Evolutionary conservation across 768 basidiomycete genomes (phyloP).

Genomic region (Amylocystis lapponica): DNA sequence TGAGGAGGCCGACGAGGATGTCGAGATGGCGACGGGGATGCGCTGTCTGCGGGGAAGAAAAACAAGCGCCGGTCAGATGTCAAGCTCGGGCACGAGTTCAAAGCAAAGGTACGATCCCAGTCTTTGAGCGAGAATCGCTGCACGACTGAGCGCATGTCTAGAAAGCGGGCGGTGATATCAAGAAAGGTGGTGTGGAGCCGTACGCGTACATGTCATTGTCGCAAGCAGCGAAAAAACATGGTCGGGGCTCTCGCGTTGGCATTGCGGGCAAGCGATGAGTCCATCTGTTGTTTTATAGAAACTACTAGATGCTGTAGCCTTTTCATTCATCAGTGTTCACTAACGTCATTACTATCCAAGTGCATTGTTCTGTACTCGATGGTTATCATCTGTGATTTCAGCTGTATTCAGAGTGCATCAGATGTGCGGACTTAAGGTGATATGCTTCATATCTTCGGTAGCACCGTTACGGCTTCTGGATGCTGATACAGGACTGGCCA

Average conservation of each 20-base stretch:
- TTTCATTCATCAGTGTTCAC: too few relatives aligned
- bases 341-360: too few relatives aligned
- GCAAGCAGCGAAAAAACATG: slow-evolving; percentile 71
- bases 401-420: too few relatives aligned
- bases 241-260: slow-evolving; percentile 41
- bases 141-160: slow-evolving; percentile 30
- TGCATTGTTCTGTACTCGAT: too few relatives aligned
- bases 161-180: slow-evolving; percentile 95
- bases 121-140: neutral
- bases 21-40: slow-evolving; percentile 76
- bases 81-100: slow-evolving; percentile 83
- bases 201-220: slow-evolving; percentile 87
- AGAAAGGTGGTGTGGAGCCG: slow-evolving; percentile 81
- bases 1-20: slow-evolving; percentile 46
- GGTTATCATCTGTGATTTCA: neutral
- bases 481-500: too few relatives aligned
- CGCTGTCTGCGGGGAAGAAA: slow-evolving; percentile 37
- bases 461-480: too few relatives aligned
- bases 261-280: slow-evolving; percentile 57
- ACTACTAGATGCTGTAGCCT: too few relatives aligned
- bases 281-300: too few relatives aligned
- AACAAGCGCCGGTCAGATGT: slow-evolving; percentile 49
- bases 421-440: too few relatives aligned
- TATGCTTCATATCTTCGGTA: too few relatives aligned
- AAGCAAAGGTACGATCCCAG: slow-evolving; percentile 79